Base-by-base conservation (phyloP, 23 red algal genomes). In the Gracilaria vermiculophylla region DNA sequence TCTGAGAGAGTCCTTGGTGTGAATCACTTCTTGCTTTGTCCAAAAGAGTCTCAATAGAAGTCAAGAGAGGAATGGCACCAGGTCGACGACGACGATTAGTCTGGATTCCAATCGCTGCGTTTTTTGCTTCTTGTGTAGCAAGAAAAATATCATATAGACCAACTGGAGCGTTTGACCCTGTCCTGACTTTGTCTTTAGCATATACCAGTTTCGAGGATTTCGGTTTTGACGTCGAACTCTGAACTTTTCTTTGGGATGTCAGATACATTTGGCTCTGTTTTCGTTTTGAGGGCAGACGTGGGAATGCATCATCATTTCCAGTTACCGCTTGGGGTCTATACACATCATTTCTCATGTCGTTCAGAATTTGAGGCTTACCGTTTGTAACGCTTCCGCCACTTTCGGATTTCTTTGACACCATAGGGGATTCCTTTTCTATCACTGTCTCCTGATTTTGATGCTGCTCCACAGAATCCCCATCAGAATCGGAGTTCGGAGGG, bases 21-120 rank as follows among this genome's bases (percentile, higher is more conserved):
- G 87, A 89, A 0, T 91, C 47, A 32, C 17, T 74, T 28, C 40
- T 53, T 39, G 17, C n/a, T 27, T 86, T 57, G 29, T 78, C 64
- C 41, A 94, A 33, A 25, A 91, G 53, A 28, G 54, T 51, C 42
- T 44, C 64, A 34, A 94, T 51, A 10, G 83, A 92, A 12, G 79
- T 85, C 14, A 94, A 71, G 65, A 97, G 67, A 33, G 88, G 86
- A 43, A 83, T 58, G 0, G 94, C 94, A 65, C 41, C 62, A 32
- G 27, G 47, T 29, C 87, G 42, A 13, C 93, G 93, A 67, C 69
- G 61, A 12, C 79, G 90, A 17, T n/a, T 37, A 52, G 35, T 72
- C 57, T 81, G 67, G 24, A 86, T 37, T 0, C 50, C 66, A 23
- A 91, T 57, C 9, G 70, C 83, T 28, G 28, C 80, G 12, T 39